Evolutionary conservation across 495 filamentous ascomycete genomes (phyloP), one percentile per base, ranked within the genome.

Genomic region (Geopyxis carbonaria): DNA sequence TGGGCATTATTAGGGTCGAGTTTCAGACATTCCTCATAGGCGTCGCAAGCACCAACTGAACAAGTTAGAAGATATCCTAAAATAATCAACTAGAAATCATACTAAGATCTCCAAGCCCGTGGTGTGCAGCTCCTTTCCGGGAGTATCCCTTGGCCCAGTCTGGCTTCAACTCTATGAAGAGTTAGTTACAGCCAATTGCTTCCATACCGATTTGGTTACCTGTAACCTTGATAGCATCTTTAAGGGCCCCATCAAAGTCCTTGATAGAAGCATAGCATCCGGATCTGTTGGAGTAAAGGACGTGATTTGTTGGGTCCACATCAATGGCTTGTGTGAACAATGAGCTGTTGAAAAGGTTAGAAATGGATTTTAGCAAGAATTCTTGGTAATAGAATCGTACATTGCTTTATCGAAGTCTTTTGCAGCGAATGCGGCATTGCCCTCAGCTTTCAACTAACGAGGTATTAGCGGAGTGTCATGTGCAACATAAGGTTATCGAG

Each of bases 61-160:
- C n/a, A n/a, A n/a, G n/a, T n/a, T n/a, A n/a, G n/a, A n/a, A n/a
- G n/a, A n/a, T n/a, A n/a, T n/a, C n/a, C n/a, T n/a, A n/a, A n/a
- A n/a, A n/a, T n/a, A n/a, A n/a, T n/a, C n/a, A n/a, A n/a, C n/a
- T n/a, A n/a, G 24, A 23, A 28, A 10, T 61, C 68, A 45, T 66
- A 79, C 75, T 50, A 14, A 94, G 71, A 56, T 94, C 84, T 27
- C 83, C 80, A 34, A 73, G 61, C 8, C 89, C 89, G 59, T 89
- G 89, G 20, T 81, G 65, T 36, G 89, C 89, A 31, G 87, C 78
- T 25, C 84, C 89, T 63, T 93, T 94, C 33, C 89, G 75, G 31
- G 75, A 72, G 72, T 83, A 89, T 51, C 89, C 91, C 61, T 94
- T 93, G 23, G 84, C 78, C 91, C 91, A 97, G 65, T 95, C 87